Percentiles rank a stretch among this genome's conserved stretches.
Evolutionary conservation across 208 protist species (phyloP).

Genomic region (Tritrichomonas foetus): DNA sequence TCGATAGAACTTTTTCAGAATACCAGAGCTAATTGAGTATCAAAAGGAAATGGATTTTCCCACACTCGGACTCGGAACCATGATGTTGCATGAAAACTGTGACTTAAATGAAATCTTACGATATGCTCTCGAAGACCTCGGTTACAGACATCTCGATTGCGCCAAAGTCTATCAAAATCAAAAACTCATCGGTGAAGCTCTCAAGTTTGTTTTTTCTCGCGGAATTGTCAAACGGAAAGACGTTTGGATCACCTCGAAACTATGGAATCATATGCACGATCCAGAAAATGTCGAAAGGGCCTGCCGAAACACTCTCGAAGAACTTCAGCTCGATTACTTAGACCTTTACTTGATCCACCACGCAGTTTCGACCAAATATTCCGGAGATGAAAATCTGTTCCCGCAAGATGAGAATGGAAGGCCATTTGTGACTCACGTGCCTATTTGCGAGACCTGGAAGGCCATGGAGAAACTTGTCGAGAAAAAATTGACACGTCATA

Average conservation of each 20-base stretch:
- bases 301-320: not conserved
- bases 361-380: not conserved
- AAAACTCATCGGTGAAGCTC: not conserved
- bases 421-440: not conserved
- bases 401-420: not conserved
- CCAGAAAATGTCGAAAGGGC: not conserved
- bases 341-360: not conserved
- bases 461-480: constrained; percentile 14
- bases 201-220: not conserved
- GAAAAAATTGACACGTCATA: not conserved
- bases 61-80: not conserved
- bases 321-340: not conserved
- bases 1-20: no score
- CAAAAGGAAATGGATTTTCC: not conserved
- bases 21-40: no score
- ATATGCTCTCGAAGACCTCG: not conserved
- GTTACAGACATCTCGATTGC: constrained; percentile 17
- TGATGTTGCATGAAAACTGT: no score
- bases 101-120: not conserved
- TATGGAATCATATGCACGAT: not conserved
- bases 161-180: not conserved
- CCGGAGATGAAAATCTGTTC: not conserved
- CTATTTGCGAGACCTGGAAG: not conserved
- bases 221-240: constrained; percentile 9
- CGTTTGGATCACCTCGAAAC: constrained; percentile 3